phyloP scores from a whole-genome alignment of 768 basidiomycete species.

The Kwoniella sp. region DNA sequence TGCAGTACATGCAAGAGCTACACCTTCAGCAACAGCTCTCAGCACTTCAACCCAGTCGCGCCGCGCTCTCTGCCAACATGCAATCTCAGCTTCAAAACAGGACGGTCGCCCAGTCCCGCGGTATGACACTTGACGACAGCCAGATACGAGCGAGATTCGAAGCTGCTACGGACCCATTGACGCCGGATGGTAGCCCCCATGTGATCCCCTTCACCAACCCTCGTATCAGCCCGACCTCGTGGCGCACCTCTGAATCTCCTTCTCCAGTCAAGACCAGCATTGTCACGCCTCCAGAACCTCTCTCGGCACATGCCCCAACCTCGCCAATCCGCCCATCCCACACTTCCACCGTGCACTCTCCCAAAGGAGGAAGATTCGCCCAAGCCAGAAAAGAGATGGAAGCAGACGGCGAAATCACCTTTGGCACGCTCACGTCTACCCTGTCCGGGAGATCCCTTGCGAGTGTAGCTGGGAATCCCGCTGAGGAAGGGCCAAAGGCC shows the following conservation, averaged over 20 bases:
- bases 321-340: too few relatives aligned
- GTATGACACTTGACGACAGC: constrained; percentile 10
- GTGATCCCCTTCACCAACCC: too few relatives aligned
- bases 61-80: too few relatives aligned
- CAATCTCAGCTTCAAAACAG: constrained; percentile 7
- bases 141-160: constrained; percentile 19
- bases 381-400: constrained; percentile 28
- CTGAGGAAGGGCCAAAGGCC: neutral
- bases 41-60: too few relatives aligned
- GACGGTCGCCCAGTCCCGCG: constrained; percentile 16
- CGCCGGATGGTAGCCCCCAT: too few relatives aligned
- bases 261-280: constrained; percentile 13
- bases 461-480: neutral
- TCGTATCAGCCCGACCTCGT: constrained; percentile 9
- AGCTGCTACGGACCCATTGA: constrained; percentile 4
- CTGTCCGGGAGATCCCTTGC: constrained; percentile 4
- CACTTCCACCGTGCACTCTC: constrained; percentile 4
- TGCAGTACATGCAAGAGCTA: constrained; percentile 19
- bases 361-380: constrained; percentile 23
- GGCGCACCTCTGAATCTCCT: constrained; percentile 9
- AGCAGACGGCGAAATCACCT: constrained; percentile 11
- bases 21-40: constrained; percentile 24
- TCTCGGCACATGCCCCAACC: too few relatives aligned
- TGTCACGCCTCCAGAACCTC: neutral
- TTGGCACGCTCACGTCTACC: constrained; percentile 11